Conservation (phyloP, 371 early-diverging fungal species). For the Synchytrium microbalum region DNA sequence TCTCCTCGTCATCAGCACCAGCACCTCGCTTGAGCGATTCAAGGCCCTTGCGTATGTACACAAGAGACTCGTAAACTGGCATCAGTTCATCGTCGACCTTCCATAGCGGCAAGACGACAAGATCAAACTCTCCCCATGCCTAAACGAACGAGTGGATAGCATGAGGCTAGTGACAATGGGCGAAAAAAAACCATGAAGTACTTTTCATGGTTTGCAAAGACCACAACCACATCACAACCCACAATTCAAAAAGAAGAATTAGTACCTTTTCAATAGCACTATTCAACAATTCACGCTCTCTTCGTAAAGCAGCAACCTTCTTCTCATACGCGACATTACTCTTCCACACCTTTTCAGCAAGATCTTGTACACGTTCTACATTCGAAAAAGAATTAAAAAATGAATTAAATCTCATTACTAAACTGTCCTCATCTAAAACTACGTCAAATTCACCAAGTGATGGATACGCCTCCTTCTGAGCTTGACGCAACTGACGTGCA, state of each 20-base stretch:
- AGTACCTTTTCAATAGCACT: too few relatives aligned
- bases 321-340: constrained; percentile 24
- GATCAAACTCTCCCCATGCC: constrained; percentile 27
- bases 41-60: constrained; percentile 17
- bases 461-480: too few relatives aligned
- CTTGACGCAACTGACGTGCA: too few relatives aligned
- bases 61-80: constrained; percentile 28
- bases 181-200: constrained; percentile 2
- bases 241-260: neutral
- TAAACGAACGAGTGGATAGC: constrained; percentile 1
- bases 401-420: too few relatives aligned
- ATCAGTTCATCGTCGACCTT: constrained; percentile 29
- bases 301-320: constrained; percentile 15
- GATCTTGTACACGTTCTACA: constrained; percentile 21
- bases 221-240: neutral
- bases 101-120: constrained; percentile 28
- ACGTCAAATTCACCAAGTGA: too few relatives aligned
- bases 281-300: constrained; percentile 22
- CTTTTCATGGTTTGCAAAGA: neutral
- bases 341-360: constrained; percentile 32
- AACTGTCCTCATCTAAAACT: too few relatives aligned
- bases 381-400: too few relatives aligned
- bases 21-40: constrained; percentile 15
- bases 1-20: constrained; percentile 1
- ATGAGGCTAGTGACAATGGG: too few relatives aligned